Evolutionary conservation across 2,329 filamentous ascomycete genomes (phyloP).

Genomic region (Didymella pinodella): DNA sequence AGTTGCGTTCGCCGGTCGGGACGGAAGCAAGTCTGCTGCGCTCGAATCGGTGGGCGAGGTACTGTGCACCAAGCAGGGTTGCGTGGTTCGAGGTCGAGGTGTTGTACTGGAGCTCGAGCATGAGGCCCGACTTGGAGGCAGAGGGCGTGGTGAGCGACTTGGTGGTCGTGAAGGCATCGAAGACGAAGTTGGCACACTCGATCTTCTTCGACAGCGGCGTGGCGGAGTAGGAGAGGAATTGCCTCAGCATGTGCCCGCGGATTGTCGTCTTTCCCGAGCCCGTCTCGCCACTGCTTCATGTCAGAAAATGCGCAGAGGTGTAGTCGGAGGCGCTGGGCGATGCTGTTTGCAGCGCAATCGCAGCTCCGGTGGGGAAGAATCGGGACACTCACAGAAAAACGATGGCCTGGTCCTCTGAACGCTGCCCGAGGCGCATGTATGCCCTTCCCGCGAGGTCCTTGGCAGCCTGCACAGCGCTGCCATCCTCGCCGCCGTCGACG

Average conservation of each 20-base stretch:
- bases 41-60: conserved; percentile 92
- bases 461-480: conserved; percentile 89
- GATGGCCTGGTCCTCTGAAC: conserved; percentile 91
- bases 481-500: conserved; percentile 87
- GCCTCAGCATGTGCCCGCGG: conserved; percentile 84
- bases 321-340: too few relatives aligned
- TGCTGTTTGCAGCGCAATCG: too few relatives aligned
- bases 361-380: background rate
- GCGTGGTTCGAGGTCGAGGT: conserved; percentile 84
- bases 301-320: conserved; percentile 13
- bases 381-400: conserved; percentile 80
- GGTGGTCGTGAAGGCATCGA: conserved; percentile 94
- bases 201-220: conserved; percentile 93
- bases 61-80: conserved; percentile 89
- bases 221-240: conserved; percentile 86
- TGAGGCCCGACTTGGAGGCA: conserved; percentile 93
- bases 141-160: conserved; percentile 96
- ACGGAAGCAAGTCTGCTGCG: conserved; percentile 89
- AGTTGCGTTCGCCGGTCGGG: conserved; percentile 94
- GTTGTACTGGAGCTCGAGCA: conserved; percentile 97
- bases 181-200: conserved; percentile 91
- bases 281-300: conserved; percentile 78
- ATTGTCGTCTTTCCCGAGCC: conserved; percentile 96
- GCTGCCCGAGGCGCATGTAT: conserved; percentile 82
- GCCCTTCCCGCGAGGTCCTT: conserved; percentile 90